Conservation (phyloP, 1,139 yeast species). For the Blastobotrys serpentis region DNA sequence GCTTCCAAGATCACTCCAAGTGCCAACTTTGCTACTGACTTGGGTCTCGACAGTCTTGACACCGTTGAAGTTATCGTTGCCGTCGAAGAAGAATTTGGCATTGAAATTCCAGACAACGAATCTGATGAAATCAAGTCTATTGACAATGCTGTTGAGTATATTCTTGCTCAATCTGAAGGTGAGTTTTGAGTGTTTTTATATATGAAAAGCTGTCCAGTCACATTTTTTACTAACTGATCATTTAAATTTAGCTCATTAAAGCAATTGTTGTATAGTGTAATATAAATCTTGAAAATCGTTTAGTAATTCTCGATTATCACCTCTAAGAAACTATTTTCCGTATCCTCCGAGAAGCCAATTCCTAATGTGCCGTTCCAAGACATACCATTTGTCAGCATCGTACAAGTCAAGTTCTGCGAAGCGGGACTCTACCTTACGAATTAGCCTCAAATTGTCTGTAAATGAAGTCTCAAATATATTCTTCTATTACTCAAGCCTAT, state of each 20-base stretch:
- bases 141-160: constrained; percentile 76
- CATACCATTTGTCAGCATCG: no score
- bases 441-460: no score
- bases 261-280: constrained; percentile 1
- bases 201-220: no score
- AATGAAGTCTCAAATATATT: no score
- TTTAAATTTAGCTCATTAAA: constrained; percentile 14
- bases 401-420: no score
- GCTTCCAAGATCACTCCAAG: constrained; percentile 48
- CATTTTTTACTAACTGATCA: constrained; percentile 6
- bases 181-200: constrained; percentile 16
- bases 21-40: constrained; percentile 67
- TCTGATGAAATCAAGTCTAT: constrained; percentile 83
- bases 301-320: no score
- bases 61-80: constrained; percentile 90
- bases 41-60: constrained; percentile 84
- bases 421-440: no score
- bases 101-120: constrained; percentile 72
- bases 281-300: constrained; percentile 5
- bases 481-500: no score
- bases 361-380: no score
- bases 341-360: no score
- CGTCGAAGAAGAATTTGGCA: constrained; percentile 65
- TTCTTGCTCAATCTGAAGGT: constrained; percentile 59
- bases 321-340: no score